Evolutionary conservation across 352 stramenopile genomes (phyloP).

Genomic region (Phytopythium kandeliae): DNA sequence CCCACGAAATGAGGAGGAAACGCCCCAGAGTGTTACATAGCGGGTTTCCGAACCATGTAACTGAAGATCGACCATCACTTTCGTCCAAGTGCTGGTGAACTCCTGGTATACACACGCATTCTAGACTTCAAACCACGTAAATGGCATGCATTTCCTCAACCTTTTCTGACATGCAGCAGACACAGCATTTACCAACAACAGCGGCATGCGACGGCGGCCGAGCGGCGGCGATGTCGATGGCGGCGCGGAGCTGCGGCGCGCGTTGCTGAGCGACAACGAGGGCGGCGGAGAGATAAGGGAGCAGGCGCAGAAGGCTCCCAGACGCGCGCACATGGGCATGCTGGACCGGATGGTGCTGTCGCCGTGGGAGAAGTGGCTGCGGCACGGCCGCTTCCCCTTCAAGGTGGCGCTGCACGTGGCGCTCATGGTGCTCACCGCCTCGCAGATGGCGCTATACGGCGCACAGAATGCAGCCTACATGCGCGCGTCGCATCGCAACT

Average conservation of each 20-base stretch:
- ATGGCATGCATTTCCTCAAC: too few relatives aligned
- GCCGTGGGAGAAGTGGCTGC: constrained; percentile 75
- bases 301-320: not conserved
- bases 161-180: not conserved
- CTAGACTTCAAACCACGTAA: too few relatives aligned
- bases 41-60: too few relatives aligned
- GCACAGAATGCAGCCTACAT: constrained; percentile 82
- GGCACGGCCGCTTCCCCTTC: constrained; percentile 71
- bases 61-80: too few relatives aligned
- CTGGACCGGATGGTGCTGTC: constrained; percentile 65
- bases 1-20: not conserved
- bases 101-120: too few relatives aligned
- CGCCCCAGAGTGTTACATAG: too few relatives aligned
- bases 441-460: constrained; percentile 74
- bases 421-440: constrained; percentile 66
- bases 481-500: constrained; percentile 78
- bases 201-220: not conserved
- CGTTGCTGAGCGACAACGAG: constrained; percentile 12
- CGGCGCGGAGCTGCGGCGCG: constrained; percentile 16
- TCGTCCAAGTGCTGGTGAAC: too few relatives aligned
- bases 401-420: constrained; percentile 76
- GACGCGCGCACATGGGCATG: constrained; percentile 23
- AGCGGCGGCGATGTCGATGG: too few relatives aligned
- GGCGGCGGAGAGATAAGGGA: not conserved
- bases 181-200: not conserved